Percentiles rank a stretch among this genome's conserved stretches.
Conservation (phyloP, 495 filamentous ascomycete species). For the Venustampulla echinocandica region DNA sequence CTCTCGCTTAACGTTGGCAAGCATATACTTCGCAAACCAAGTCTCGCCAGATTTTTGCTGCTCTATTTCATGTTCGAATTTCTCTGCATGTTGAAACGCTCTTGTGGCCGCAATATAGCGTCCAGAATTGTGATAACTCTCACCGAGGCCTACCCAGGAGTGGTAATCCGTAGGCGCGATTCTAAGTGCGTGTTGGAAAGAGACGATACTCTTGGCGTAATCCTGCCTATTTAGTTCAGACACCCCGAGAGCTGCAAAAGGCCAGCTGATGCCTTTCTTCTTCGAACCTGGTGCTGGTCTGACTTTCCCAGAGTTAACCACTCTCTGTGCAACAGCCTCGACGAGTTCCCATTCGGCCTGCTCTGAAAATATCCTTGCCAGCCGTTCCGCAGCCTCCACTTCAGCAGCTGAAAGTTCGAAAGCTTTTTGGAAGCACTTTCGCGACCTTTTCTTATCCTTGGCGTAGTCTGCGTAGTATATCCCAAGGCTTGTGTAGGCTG, state of each 20-base stretch:
- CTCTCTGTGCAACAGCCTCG: slow-evolving; percentile 81
- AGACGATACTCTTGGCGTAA: slow-evolving; percentile 74
- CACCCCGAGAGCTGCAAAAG: slow-evolving; percentile 90
- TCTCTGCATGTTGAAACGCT: slow-evolving; percentile 73
- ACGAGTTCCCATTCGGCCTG: slow-evolving; percentile 94
- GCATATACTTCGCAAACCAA: slow-evolving; percentile 95
- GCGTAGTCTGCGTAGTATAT: slow-evolving; percentile 90
- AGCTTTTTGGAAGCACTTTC: slow-evolving; percentile 91
- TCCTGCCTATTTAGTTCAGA: slow-evolving; percentile 94
- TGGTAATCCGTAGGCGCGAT: slow-evolving; percentile 80
- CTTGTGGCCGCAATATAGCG: slow-evolving; percentile 87
- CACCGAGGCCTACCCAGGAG: slow-evolving; percentile 91
- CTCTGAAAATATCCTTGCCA: slow-evolving; percentile 78
- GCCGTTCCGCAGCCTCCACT: slow-evolving; percentile 75
- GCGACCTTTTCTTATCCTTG: slow-evolving; percentile 72
- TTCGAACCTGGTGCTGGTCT: slow-evolving; percentile 85
- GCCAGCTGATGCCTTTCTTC: slow-evolving; percentile 88
- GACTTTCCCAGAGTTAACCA: slow-evolving; percentile 85
- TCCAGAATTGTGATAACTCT: slow-evolving; percentile 91
- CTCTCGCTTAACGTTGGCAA: slow-evolving; percentile 91
- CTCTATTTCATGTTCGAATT: slow-evolving; percentile 48
- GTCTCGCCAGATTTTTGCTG: slow-evolving; percentile 43
- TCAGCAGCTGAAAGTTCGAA: slow-evolving; percentile 89
- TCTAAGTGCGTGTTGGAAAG: slow-evolving; percentile 84
- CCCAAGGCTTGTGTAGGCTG: slow-evolving; percentile 89